Conservation (phyloP, 192 early-diverging fungal genomes). For the Coemansia sp. region DNA sequence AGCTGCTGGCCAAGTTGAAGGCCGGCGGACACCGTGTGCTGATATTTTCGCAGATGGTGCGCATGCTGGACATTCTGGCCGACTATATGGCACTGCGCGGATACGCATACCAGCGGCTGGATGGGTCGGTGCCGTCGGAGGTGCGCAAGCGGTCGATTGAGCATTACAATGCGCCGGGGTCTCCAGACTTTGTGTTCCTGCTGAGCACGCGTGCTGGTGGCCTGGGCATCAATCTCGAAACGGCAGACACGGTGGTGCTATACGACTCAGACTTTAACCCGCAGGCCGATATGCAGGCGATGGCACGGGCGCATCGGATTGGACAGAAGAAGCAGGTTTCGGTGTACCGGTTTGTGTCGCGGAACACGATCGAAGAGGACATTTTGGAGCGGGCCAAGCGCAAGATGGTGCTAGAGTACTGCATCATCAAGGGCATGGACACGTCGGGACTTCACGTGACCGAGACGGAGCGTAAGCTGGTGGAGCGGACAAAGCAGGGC, state of each 20-base stretch:
- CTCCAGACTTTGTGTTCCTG: slow-evolving; percentile 93
- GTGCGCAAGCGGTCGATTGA: slow-evolving; percentile 95
- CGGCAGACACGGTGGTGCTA: slow-evolving; percentile 96
- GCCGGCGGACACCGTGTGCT: slow-evolving; percentile 92
- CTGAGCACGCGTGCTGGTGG: slow-evolving; percentile 97
- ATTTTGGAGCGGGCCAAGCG: slow-evolving; percentile 98
- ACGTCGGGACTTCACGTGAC: slow-evolving; percentile 80
- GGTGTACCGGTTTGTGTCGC: slow-evolving; percentile 96
- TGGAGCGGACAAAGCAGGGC: slow-evolving; percentile 53
- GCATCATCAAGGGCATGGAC: slow-evolving; percentile 99
- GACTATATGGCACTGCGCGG: slow-evolving; percentile 90
- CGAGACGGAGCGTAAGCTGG: slow-evolving; percentile 53
- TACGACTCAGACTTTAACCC: slow-evolving; percentile 96
- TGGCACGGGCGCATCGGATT: slow-evolving; percentile 97
- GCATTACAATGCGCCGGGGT: slow-evolving; percentile 92
- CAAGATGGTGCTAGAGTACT: slow-evolving; percentile 99
- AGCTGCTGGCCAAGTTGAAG: slow-evolving; percentile 86
- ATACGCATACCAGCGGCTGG: slow-evolving; percentile 88
- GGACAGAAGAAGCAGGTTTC: slow-evolving; percentile 97
- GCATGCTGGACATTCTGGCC: slow-evolving; percentile 92
- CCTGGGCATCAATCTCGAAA: slow-evolving; percentile 93
- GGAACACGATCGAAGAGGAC: slow-evolving; percentile 97
- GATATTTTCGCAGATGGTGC: slow-evolving; percentile 98
- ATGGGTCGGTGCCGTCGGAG: slow-evolving; percentile 86
- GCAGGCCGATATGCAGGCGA: slow-evolving; percentile 95